phyloP scores from a whole-genome alignment of 2,329 filamentous ascomycete species.

The Arthroderma sp. region DNA sequence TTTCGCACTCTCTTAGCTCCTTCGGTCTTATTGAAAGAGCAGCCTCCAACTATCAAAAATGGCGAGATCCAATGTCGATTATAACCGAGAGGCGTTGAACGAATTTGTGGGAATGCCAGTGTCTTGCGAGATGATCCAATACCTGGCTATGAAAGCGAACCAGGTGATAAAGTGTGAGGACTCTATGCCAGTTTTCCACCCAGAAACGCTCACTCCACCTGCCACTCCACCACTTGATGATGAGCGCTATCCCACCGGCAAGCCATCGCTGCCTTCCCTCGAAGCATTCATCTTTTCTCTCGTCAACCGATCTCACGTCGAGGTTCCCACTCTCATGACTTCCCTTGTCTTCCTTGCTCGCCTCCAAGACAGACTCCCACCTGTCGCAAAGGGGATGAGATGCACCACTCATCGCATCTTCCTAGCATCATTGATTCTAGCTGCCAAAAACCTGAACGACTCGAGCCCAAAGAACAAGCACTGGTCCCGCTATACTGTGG shows the following conservation, averaged over 20 bases:
- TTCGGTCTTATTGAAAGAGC: not conserved
- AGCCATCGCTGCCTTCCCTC: slow-evolving; percentile 55
- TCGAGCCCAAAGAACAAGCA: slow-evolving; percentile 99
- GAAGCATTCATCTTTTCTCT: slow-evolving; percentile 87
- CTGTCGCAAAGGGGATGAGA: slow-evolving; percentile 87
- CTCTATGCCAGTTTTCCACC: slow-evolving; percentile 17
- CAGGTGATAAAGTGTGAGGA: slow-evolving; percentile 38
- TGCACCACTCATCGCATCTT: slow-evolving; percentile 98
- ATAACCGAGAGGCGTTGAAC: slow-evolving; percentile 34
- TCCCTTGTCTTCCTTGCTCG: slow-evolving; percentile 85
- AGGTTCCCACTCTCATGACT: slow-evolving; percentile 94
- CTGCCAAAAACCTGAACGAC: slow-evolving; percentile 97
- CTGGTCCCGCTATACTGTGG: slow-evolving; percentile 86
- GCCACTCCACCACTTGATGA: slow-evolving; percentile 43
- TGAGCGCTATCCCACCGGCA: slow-evolving; percentile 19
- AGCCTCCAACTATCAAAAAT: slow-evolving; percentile 5
- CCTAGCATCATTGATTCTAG: slow-evolving; percentile 51
- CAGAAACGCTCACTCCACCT: slow-evolving; percentile 40
- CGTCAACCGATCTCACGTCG: slow-evolving; percentile 85
- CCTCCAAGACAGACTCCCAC: slow-evolving; percentile 71
- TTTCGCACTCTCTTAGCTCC: too few relatives aligned
- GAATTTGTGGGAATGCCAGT: slow-evolving; percentile 37
- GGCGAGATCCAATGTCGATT: slow-evolving; percentile 7
- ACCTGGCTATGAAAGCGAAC: slow-evolving; percentile 34
- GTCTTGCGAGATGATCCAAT: slow-evolving; percentile 34